These are phyloP conservation scores for Fusarium illudens DNA, from an alignment of 2,329 filamentous ascomycete species.

Conservation along the genomic window DNA sequence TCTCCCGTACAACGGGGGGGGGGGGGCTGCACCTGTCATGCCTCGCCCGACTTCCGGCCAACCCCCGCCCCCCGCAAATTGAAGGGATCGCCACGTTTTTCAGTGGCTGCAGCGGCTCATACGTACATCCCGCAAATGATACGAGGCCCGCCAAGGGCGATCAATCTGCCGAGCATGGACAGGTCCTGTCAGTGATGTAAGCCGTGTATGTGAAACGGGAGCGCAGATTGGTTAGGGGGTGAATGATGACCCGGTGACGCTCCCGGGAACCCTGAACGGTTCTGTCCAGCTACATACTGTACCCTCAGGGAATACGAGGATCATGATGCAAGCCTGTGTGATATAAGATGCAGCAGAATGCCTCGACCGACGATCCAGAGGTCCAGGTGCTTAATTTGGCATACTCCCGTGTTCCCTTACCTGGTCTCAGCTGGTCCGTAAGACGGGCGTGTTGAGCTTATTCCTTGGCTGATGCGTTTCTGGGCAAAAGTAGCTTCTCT, in stretches of 20 bases:
- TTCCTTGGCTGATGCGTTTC: background rate
- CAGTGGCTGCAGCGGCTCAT: background rate
- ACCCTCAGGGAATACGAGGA: background rate
- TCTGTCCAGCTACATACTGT: too few relatives aligned
- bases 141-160: background rate
- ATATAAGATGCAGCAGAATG: background rate
- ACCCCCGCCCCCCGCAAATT: background rate
- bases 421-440: background rate
- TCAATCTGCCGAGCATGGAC: background rate
- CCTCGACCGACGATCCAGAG: background rate
- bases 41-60: background rate
- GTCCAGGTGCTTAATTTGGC: background rate
- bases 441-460: background rate
- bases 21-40: background rate
- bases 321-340: background rate
- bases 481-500: background rate
- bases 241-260: slow-evolving; percentile 14
- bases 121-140: background rate
- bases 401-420: background rate
- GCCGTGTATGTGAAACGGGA: slow-evolving; percentile 1
- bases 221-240: slow-evolving; percentile 11
- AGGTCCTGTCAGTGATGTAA: background rate
- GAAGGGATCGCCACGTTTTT: background rate
- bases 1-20: background rate
- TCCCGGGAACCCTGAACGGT: background rate